These are phyloP conservation scores for Fusarium continuum DNA, from an alignment of 2,329 filamentous ascomycete species.

Conservation along the genomic window DNA sequence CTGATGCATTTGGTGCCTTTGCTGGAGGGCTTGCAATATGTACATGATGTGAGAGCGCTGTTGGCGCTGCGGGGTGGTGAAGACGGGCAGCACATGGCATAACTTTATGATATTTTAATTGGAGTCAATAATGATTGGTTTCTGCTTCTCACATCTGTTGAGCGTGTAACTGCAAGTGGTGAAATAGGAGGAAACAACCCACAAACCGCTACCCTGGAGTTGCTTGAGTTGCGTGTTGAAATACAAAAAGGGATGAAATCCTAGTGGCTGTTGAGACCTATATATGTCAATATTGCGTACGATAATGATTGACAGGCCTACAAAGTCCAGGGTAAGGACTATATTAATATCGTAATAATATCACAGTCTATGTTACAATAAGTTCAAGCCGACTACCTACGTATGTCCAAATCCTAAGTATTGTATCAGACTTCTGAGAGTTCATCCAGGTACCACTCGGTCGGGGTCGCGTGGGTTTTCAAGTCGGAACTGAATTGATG, in stretches of 20 bases:
- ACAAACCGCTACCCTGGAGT: neutral
- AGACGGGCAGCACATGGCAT: constrained; percentile 68
- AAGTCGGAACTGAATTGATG: too few species aligned
- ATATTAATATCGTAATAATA: neutral
- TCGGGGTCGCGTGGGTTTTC: too few species aligned
- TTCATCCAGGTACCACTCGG: too few species aligned
- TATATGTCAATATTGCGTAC: too few species aligned
- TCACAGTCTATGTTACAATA: too few species aligned
- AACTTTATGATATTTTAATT: constrained; percentile 35
- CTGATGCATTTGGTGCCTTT: constrained; percentile 91
- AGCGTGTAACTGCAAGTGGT: constrained; percentile 19
- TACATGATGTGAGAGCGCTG: constrained; percentile 91
- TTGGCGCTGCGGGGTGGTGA: constrained; percentile 90
- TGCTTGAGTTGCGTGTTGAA: too few species aligned
- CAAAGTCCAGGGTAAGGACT: neutral
- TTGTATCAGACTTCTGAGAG: too few species aligned
- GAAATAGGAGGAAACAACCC: constrained; percentile 24
- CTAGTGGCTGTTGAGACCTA: neutral
- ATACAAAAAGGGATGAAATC: too few species aligned
- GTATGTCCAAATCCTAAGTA: too few species aligned
- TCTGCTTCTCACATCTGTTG: constrained; percentile 1
- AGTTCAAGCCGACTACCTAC: too few species aligned
- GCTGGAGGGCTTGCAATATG: constrained; percentile 94
- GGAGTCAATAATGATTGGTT: constrained; percentile 24
- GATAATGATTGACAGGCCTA: too few species aligned